A percentile compares a stretch with the other conserved stretches of the same genome.
These are phyloP conservation scores for Escovopsis sp. DNA, from an alignment of 2,329 filamentous ascomycete species.

Conservation along the genomic window DNA sequence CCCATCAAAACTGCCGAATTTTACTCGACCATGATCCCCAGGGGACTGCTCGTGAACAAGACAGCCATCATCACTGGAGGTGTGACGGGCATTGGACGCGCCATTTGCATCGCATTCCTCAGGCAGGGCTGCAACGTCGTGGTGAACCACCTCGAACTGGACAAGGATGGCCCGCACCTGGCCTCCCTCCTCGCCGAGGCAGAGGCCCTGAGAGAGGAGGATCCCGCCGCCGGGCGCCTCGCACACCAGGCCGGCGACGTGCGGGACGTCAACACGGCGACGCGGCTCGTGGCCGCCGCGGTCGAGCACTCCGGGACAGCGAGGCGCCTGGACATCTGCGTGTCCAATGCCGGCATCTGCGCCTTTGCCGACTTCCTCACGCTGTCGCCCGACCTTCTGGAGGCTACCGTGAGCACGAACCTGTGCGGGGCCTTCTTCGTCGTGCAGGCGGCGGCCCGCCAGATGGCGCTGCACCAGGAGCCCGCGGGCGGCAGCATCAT, in stretches of 20 bases:
- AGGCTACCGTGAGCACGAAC: slow-evolving; percentile 62
- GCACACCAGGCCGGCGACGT: slow-evolving; percentile 66
- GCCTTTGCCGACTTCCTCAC: slow-evolving; percentile 76
- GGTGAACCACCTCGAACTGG: slow-evolving; percentile 61
- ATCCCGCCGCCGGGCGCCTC: slow-evolving; percentile 38
- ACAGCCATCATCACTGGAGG: slow-evolving; percentile 78
- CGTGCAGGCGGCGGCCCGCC: slow-evolving; percentile 68
- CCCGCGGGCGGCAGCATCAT: slow-evolving; percentile 68
- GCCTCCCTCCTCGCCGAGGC: slow-evolving; percentile 38
- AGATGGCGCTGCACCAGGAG: slow-evolving; percentile 53
- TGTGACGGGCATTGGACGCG: slow-evolving; percentile 73
- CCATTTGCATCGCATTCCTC: slow-evolving; percentile 68
- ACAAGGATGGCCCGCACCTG: slow-evolving; percentile 35
- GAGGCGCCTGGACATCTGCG: slow-evolving; percentile 56
- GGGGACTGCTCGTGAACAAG: slow-evolving; percentile 52
- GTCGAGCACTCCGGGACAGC: slow-evolving; percentile 42
- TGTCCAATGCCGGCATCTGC: slow-evolving; percentile 81
- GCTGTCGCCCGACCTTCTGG: slow-evolving; percentile 54
- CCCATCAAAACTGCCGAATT: too few relatives aligned
- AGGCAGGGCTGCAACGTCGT: slow-evolving; percentile 64
- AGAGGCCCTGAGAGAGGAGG: slow-evolving; percentile 25
- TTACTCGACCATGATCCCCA: slow-evolving; percentile 10
- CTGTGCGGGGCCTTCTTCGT: slow-evolving; percentile 81
- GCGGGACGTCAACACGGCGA: slow-evolving; percentile 55
- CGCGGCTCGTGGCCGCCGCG: slow-evolving; percentile 49